phyloP scores from a whole-genome alignment of 2,329 filamentous ascomycete species.

The Colletotrichum australisinense region DNA sequence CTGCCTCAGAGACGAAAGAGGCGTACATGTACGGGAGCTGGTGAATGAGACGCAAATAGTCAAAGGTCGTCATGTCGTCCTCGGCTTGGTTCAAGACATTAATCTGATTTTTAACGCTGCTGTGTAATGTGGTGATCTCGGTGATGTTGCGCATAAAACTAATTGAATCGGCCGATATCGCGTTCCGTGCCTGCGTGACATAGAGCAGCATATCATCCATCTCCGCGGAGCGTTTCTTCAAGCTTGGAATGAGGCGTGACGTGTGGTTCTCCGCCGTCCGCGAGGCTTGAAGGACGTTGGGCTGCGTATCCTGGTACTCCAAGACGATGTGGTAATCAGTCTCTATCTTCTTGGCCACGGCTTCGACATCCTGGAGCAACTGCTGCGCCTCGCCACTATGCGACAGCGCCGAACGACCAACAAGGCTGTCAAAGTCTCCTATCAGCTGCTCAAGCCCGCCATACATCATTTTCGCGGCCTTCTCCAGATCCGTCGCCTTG shows the following conservation, averaged over 20 bases:
- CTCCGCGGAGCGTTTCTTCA: conserved; percentile 66
- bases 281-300: conserved; percentile 70
- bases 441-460: conserved; percentile 71
- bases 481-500: conserved; percentile 71
- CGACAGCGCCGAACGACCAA: conserved; percentile 64
- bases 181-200: conserved; percentile 75
- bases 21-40: conserved; percentile 91
- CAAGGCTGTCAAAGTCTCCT: conserved; percentile 70
- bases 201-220: conserved; percentile 71
- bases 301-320: conserved; percentile 72
- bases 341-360: conserved; percentile 86
- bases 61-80: conserved; percentile 83
- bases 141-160: conserved; percentile 87
- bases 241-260: conserved; percentile 68
- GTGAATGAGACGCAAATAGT: conserved; percentile 82
- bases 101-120: conserved; percentile 78
- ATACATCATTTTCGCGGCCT: conserved; percentile 69
- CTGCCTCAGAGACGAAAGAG: conserved; percentile 86
- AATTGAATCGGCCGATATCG: conserved; percentile 72
- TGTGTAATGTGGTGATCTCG: conserved; percentile 80
- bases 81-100: conserved; percentile 77
- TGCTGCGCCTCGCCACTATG: conserved; percentile 73
- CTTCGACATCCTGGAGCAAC: conserved; percentile 86
- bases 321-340: conserved; percentile 86
- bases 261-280: conserved; percentile 74